Conservation (phyloP, 108 stramenopile species). For the Nitzschia sp. region DNA sequence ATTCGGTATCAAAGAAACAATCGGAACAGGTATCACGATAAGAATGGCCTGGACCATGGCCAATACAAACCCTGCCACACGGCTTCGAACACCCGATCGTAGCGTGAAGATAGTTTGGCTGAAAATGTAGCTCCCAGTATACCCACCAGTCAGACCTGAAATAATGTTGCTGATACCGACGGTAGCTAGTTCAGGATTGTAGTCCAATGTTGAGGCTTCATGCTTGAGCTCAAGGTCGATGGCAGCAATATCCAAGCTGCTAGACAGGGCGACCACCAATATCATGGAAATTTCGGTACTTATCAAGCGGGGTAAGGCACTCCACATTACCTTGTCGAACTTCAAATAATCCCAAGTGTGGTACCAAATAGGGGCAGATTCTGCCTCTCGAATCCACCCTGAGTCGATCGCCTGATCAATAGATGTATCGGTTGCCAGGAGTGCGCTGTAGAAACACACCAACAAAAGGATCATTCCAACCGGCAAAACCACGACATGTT, state of each 20-base stretch:
- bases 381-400: conserved; percentile 81
- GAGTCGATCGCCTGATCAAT: conserved; percentile 63
- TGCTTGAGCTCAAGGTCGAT: conserved; percentile 93
- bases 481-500: conserved; percentile 83
- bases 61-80: conserved; percentile 76
- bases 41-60: conserved; percentile 58
- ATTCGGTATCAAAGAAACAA: conserved; percentile 86
- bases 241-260: conserved; percentile 94
- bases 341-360: conserved; percentile 81
- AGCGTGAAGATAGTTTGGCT: conserved; percentile 95
- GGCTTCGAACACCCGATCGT: conserved; percentile 81
- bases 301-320: conserved; percentile 60
- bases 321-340: conserved; percentile 81
- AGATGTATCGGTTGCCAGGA: conserved; percentile 54
- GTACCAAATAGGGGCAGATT: conserved; percentile 60
- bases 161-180: conserved; percentile 91
- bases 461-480: conserved; percentile 73
- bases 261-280: conserved; percentile 92
- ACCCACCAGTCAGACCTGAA: conserved; percentile 87
- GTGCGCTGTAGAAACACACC: conserved; percentile 68
- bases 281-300: conserved; percentile 83
- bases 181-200: conserved; percentile 89
- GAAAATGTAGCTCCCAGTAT: conserved; percentile 91
- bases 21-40: conserved; percentile 72
- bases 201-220: conserved; percentile 56